phyloP scores from a whole-genome alignment of 176 grass and related monocot genomes.

The Phoenix dactylifera region DNA sequence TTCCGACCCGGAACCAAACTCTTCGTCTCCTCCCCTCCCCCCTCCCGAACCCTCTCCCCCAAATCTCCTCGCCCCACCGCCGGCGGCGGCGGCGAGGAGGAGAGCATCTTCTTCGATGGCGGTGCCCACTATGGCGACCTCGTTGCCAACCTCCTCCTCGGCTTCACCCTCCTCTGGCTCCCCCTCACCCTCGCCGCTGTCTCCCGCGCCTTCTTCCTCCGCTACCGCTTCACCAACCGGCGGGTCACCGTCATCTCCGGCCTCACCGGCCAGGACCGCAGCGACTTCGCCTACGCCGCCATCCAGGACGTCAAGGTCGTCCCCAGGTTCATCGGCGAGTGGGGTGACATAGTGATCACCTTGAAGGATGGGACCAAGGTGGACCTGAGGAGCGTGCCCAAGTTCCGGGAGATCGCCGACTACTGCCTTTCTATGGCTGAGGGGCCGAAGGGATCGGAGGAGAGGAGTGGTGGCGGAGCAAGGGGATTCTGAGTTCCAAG shows the following conservation, averaged over 20 bases:
- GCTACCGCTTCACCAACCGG: constrained; percentile 80
- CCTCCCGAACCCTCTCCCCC: constrained; percentile 12
- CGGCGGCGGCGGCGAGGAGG: constrained; percentile 1
- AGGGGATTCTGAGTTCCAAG: no score
- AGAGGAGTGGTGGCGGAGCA: no score
- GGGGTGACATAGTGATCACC: constrained; percentile 90
- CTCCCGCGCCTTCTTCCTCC: constrained; percentile 75
- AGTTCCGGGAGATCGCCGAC: constrained; percentile 82
- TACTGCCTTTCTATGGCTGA: constrained; percentile 63
- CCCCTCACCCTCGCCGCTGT: constrained; percentile 84
- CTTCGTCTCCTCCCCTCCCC: constrained; percentile 19
- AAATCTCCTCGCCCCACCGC: constrained; percentile 1
- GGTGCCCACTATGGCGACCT: constrained; percentile 89
- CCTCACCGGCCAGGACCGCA: constrained; percentile 70
- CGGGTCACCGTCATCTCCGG: constrained; percentile 80
- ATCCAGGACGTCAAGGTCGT: constrained; percentile 61
- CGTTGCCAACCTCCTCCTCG: constrained; percentile 61
- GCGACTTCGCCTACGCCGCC: constrained; percentile 81
- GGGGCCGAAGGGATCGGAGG: no score
- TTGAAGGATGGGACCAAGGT: constrained; percentile 86
- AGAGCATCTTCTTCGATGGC: constrained; percentile 85
- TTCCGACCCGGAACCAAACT: neutral
- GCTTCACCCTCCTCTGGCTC: constrained; percentile 82
- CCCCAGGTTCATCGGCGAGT: constrained; percentile 87
- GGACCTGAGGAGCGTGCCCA: constrained; percentile 89